phyloP scores from a whole-genome alignment of 257 asterid genomes.

The Solanum commersonii region DNA sequence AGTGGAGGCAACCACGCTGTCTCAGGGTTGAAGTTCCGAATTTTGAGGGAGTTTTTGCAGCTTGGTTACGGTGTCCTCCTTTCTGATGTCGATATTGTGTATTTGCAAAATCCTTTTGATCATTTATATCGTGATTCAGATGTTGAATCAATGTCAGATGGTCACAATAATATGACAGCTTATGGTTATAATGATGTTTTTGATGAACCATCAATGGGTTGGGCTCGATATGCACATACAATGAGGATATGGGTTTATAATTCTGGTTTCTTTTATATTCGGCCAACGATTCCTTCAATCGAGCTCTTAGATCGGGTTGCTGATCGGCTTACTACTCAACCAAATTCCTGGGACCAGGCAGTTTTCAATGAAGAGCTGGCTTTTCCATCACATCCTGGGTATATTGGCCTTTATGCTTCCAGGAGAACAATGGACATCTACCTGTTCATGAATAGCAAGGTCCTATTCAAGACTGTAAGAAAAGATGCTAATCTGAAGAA shows the following conservation, averaged over 20 bases:
- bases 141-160: not conserved
- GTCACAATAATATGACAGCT: slow-evolving; percentile 15
- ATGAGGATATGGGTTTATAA: slow-evolving; percentile 23
- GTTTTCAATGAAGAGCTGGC: slow-evolving; percentile 17
- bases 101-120: not conserved
- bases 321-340: slow-evolving; percentile 10
- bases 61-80: not conserved
- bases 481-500: slow-evolving; percentile 12
- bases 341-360: slow-evolving; percentile 20
- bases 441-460: slow-evolving; percentile 21
- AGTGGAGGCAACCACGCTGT: slow-evolving; percentile 6
- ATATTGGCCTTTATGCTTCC: slow-evolving; percentile 17
- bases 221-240: slow-evolving; percentile 23
- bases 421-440: slow-evolving; percentile 21
- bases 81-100: not conserved
- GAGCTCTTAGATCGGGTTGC: slow-evolving; percentile 21
- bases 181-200: slow-evolving; percentile 21
- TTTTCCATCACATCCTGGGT: slow-evolving; percentile 21
- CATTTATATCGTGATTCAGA: slow-evolving; percentile 4
- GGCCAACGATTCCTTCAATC: slow-evolving; percentile 17
- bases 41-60: not conserved
- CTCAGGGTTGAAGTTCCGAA: slow-evolving; percentile 6
- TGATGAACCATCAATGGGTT: slow-evolving; percentile 20
- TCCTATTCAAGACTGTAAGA: slow-evolving; percentile 16
- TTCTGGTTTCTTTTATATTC: slow-evolving; percentile 17